A percentile compares a stretch with the other conserved stretches of the same genome.
These are phyloP conservation scores for Penicillium riverlandense DNA, from an alignment of 495 filamentous ascomycete species.

Conservation along the genomic window DNA sequence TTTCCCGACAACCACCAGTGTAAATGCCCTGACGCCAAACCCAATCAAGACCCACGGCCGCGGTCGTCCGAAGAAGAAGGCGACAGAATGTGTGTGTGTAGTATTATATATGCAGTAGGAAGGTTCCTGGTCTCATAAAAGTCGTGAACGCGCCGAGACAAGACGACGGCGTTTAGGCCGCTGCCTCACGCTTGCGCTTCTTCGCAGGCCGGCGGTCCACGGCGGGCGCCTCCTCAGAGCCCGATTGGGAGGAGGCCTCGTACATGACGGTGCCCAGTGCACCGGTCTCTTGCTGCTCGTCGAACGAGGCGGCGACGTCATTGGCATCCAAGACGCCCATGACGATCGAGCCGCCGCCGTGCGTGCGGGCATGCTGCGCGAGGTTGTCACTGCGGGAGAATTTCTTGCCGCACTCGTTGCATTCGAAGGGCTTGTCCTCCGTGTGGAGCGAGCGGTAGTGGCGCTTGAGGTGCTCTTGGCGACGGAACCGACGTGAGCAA, in stretches of 20 bases:
- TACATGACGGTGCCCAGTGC: slow-evolving; percentile 67
- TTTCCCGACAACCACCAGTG: slow-evolving; percentile 24
- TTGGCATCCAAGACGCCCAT: slow-evolving; percentile 75
- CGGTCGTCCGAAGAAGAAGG: slow-evolving; percentile 10
- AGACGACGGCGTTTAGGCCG: slow-evolving; percentile 15
- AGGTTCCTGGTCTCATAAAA: slow-evolving; percentile 41
- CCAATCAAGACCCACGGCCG: slow-evolving; percentile 23
- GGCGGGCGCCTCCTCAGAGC: slow-evolving; percentile 38
- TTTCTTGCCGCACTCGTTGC: slow-evolving; percentile 95
- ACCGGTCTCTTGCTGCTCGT: slow-evolving; percentile 53
- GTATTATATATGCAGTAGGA: slow-evolving; percentile 27
- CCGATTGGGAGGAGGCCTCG: slow-evolving; percentile 64
- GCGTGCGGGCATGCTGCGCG: slow-evolving; percentile 90
- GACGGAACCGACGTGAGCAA: slow-evolving; percentile 94
- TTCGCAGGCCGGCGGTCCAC: slow-evolving; percentile 48
- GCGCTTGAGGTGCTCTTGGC: slow-evolving; percentile 97
- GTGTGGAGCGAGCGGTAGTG: slow-evolving; percentile 98
- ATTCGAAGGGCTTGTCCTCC: slow-evolving; percentile 97
- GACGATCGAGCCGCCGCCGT: slow-evolving; percentile 81
- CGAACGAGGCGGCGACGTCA: slow-evolving; percentile 39
- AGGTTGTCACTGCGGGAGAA: slow-evolving; percentile 98
- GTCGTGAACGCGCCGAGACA: slow-evolving; percentile 9
- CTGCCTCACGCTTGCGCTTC: slow-evolving; percentile 67
- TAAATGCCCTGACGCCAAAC: slow-evolving; percentile 37
- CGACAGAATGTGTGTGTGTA: slow-evolving; percentile 10